These are phyloP conservation scores for Nymphaea colorata DNA, from an alignment of 164 flowering plant species.

Conservation along the genomic window DNA sequence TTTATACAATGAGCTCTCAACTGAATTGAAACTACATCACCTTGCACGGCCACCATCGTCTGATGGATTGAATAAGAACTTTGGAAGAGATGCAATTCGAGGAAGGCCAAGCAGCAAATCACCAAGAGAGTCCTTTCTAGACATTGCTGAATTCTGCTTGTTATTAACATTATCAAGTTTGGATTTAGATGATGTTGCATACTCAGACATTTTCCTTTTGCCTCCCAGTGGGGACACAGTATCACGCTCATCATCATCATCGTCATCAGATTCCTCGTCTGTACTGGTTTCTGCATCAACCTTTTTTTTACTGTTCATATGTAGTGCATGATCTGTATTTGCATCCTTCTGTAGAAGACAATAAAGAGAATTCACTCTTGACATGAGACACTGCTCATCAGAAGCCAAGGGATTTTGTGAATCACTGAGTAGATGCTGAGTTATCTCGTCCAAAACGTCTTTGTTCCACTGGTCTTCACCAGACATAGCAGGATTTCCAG, in stretches of 20 bases:
- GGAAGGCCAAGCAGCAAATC: conserved; percentile 81
- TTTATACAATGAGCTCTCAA: neutral
- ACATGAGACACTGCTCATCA: conserved; percentile 68
- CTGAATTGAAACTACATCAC: conserved; percentile 7
- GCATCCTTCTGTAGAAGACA: conserved; percentile 65
- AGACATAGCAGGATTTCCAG: conserved; percentile 32
- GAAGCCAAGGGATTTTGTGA: conserved; percentile 38
- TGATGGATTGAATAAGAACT: conserved; percentile 61
- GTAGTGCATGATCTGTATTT: conserved; percentile 18
- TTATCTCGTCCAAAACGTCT: conserved; percentile 48
- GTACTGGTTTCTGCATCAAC: no score
- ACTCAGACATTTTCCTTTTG: conserved; percentile 8
- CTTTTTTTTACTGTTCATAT: neutral
- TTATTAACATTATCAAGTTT: conserved; percentile 18
- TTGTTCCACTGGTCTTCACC: conserved; percentile 9
- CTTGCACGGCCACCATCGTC: conserved; percentile 49
- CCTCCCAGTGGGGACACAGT: conserved; percentile 1
- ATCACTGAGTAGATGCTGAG: conserved; percentile 59
- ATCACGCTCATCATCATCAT: conserved; percentile 1
- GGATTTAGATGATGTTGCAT: conserved; percentile 9
- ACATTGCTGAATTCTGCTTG: conserved; percentile 36
- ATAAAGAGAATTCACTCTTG: conserved; percentile 79
- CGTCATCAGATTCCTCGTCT: conserved; percentile 11
- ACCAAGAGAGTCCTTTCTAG: conserved; percentile 72
- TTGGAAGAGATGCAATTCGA: conserved; percentile 75